Evolutionary conservation across 148 eudicot genomes (phyloP).

Genomic region (Oxyria digyna): DNA sequence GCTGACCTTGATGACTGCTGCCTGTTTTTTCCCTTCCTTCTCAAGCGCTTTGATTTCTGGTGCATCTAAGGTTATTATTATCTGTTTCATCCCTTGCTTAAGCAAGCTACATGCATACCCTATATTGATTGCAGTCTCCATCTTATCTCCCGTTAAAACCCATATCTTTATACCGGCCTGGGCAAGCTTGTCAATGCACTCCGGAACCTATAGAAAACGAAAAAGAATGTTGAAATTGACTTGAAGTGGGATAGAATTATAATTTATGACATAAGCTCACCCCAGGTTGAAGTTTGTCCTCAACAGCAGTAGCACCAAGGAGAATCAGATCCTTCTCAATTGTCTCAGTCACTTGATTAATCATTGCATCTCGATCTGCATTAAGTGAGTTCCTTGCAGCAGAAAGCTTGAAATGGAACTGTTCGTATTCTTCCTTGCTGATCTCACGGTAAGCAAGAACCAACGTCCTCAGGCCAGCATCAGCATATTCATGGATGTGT

Average conservation of each 20-base stretch:
- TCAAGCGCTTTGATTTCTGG: slow-evolving; percentile 60
- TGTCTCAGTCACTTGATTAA: not conserved
- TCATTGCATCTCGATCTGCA: slow-evolving; percentile 4
- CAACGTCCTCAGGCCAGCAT: slow-evolving; percentile 14
- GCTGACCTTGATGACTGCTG: slow-evolving; percentile 43
- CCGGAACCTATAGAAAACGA: slow-evolving; percentile 28
- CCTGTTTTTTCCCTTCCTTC: slow-evolving; percentile 51
- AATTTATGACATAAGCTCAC: not conserved
- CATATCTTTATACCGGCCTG: slow-evolving; percentile 36
- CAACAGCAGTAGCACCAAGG: slow-evolving; percentile 10
- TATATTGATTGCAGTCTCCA: slow-evolving; percentile 47
- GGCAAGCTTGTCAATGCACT: slow-evolving; percentile 40
- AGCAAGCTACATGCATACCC: slow-evolving; percentile 81
- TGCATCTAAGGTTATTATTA: slow-evolving; percentile 43
- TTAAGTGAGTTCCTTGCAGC: slow-evolving; percentile 1
- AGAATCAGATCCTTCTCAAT: slow-evolving; percentile 9
- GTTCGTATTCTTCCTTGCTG: not conserved
- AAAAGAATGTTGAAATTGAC: not conserved
- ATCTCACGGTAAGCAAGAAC: slow-evolving; percentile 9
- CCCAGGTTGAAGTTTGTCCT: slow-evolving; percentile 6
- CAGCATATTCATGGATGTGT: slow-evolving; percentile 77
- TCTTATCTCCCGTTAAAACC: slow-evolving; percentile 42
- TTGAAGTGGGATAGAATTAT: not conserved
- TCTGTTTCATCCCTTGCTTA: slow-evolving; percentile 91
- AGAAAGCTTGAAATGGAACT: not conserved